A percentile compares a stretch with the other conserved stretches of the same genome.
These are phyloP conservation scores for Candida oleophila DNA, from an alignment of 805 yeast genomes.

Conservation along the genomic window DNA sequence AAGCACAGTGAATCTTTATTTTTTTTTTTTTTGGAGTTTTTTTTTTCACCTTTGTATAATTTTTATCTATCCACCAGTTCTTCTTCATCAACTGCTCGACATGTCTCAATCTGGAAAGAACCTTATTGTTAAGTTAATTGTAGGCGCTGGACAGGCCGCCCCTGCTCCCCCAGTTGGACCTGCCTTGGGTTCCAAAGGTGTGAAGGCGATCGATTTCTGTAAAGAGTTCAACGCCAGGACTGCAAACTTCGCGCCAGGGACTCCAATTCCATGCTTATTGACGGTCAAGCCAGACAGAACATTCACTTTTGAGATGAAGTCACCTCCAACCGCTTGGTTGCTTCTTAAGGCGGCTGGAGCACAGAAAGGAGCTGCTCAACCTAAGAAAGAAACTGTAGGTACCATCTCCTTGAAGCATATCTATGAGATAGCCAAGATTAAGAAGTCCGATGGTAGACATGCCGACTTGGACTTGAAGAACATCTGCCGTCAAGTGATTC, in stretches of 20 bases:
- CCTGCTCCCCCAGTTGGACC: slow-evolving; percentile 99
- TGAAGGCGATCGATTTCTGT: slow-evolving; percentile 96
- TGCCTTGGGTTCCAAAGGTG: slow-evolving; percentile 97
- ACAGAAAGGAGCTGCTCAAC: slow-evolving; percentile 72
- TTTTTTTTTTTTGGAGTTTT: neutral
- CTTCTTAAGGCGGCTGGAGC: slow-evolving; percentile 78
- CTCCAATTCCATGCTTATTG: slow-evolving; percentile 84
- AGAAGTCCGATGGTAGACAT: slow-evolving; percentile 82
- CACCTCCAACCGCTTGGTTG: slow-evolving; percentile 90
- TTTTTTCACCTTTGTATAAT: neutral
- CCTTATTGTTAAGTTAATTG: slow-evolving; percentile 80
- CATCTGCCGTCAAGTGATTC: slow-evolving; percentile 77
- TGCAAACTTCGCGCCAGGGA: slow-evolving; percentile 79
- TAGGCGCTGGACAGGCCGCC: slow-evolving; percentile 97
- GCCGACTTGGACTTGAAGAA: slow-evolving; percentile 66
- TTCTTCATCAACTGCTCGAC: neutral
- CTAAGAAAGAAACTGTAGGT: slow-evolving; percentile 66
- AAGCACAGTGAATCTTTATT: neutral
- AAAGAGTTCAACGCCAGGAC: slow-evolving; percentile 98
- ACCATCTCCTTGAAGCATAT: slow-evolving; percentile 77
- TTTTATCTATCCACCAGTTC: neutral
- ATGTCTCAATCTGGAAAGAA: slow-evolving; percentile 44
- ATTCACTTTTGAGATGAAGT: slow-evolving; percentile 79
- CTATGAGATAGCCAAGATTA: slow-evolving; percentile 92
- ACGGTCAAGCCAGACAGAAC: slow-evolving; percentile 91